Evolutionary conservation across 495 filamentous ascomycete species (phyloP).

Genomic region (Aspergillus haitiensis): DNA sequence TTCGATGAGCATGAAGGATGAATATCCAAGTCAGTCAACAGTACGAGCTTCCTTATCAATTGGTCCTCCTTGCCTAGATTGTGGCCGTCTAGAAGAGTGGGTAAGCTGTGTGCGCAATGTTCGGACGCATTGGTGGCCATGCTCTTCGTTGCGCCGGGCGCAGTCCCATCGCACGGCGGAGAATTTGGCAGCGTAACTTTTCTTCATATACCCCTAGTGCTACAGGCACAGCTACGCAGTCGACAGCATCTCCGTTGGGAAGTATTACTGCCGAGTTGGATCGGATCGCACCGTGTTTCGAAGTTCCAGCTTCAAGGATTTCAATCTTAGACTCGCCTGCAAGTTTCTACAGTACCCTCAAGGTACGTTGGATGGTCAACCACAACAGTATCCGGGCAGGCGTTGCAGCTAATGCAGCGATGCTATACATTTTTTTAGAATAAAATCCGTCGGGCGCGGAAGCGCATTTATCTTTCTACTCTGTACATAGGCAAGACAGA

Average conservation of each 20-base stretch:
- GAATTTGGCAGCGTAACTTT: constrained; percentile 42
- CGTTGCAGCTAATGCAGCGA: constrained; percentile 17
- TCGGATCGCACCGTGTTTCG: constrained; percentile 83
- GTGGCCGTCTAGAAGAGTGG: not conserved
- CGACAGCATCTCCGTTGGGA: constrained; percentile 42
- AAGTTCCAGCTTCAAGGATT: constrained; percentile 78
- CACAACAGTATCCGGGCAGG: constrained; percentile 5
- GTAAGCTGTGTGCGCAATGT: constrained; percentile 28
- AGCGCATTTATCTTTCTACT: constrained; percentile 85
- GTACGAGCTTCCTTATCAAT: not conserved
- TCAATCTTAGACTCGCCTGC: constrained; percentile 72
- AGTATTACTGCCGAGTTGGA: constrained; percentile 80
- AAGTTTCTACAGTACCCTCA: constrained; percentile 86
- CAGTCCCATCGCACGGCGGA: constrained; percentile 34
- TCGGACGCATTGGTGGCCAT: constrained; percentile 44
- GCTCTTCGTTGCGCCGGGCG: constrained; percentile 37
- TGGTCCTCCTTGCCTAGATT: not conserved
- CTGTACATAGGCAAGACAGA: constrained; percentile 96
- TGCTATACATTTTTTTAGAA: constrained; percentile 42
- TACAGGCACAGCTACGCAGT: constrained; percentile 28
- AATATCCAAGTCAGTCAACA: not conserved
- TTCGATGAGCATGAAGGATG: constrained; percentile 6
- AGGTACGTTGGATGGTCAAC: constrained; percentile 50
- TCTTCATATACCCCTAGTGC: constrained; percentile 34
- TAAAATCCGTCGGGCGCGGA: constrained; percentile 77